Base-by-base conservation (phyloP, 148 eudicot species). In the Rhododendron molle region DNA sequence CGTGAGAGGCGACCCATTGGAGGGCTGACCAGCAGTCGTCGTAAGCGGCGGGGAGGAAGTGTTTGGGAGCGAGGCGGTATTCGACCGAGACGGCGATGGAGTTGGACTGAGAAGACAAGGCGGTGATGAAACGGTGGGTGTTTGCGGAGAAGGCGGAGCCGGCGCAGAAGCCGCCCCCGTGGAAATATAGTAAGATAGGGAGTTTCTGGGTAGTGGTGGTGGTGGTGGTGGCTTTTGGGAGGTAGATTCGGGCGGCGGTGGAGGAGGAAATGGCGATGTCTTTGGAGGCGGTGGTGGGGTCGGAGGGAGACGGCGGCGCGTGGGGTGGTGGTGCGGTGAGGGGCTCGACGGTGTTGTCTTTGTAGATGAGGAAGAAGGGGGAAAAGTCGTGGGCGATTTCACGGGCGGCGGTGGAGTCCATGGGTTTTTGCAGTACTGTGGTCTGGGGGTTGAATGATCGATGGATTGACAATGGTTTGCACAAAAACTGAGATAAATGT, bases 221-320 rank as follows among this genome's bases (percentile, higher is more conserved):
- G 18, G 50, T 40, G 46, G 46, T 9, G 80, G 81, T 46, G 18
- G 28, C 56, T 23, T 21, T 4, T 21, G 81, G 81, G 43, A 91
- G 88, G 91, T 82, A 91, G 32, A 91, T 14, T 8, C 92, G 83
- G n/a, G 92, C 92, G 1, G 92, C 81, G 26, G 47, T 18, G 78
- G 11, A 2, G 30, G 84, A 84, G 72, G 87, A 60, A 62, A 90
- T 87, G 74, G 60, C 9, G 72, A 89, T 62, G 81, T 91, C 93
- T 80, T 90, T 91, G 43, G 91, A 89, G 16, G 81, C 88, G 15
- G 89, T 83, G 49, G 16, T 8, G 12, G 89, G 86, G 28, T 86
- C 89, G 3, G 78, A 78, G 10, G 62, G 84, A 49, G 92, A 81
- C 23, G 92, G 88, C 4, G 89, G 92, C 32, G 86, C 91, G 20